Evolutionary conservation across 164 flowering plant genomes (phyloP).

Genomic region (Dillenia turbinata): DNA sequence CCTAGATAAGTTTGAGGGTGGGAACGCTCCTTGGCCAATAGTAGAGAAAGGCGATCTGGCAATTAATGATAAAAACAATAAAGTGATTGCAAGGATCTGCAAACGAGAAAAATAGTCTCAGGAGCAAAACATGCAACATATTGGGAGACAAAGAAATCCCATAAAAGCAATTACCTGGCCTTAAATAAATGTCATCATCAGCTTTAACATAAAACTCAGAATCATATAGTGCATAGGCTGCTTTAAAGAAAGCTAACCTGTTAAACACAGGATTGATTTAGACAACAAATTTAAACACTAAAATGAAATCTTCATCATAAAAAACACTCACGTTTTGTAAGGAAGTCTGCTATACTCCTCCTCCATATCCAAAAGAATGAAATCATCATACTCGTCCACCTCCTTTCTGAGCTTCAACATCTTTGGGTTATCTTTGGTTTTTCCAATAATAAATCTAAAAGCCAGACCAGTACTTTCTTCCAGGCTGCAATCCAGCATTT

Average conservation of each 20-base stretch:
- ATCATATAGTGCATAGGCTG: slow-evolving; percentile 78
- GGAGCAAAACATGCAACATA: not conserved
- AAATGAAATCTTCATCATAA: slow-evolving; percentile 5
- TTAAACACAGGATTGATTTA: not conserved
- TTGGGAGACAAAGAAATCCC: not conserved
- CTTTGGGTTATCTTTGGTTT: slow-evolving; percentile 58
- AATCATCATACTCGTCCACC: slow-evolving; percentile 78
- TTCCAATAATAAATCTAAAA: slow-evolving; percentile 89
- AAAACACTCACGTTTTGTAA: slow-evolving; percentile 81
- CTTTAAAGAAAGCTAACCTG: slow-evolving; percentile 86
- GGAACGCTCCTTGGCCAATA: slow-evolving; percentile 78
- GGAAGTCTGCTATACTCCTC: slow-evolving; percentile 93
- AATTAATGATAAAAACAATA: slow-evolving; percentile 10
- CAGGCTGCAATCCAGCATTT: slow-evolving; percentile 50
- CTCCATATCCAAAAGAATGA: slow-evolving; percentile 80
- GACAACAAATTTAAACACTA: not conserved
- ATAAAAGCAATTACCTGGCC: slow-evolving; percentile 57
- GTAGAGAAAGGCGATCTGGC: slow-evolving; percentile 80
- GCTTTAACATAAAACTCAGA: slow-evolving; percentile 95
- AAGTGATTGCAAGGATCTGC: not conserved
- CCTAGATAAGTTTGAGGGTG: slow-evolving; percentile 81
- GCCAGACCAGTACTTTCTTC: slow-evolving; percentile 96
- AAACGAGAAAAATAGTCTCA: not conserved
- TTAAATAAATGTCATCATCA: slow-evolving; percentile 89
- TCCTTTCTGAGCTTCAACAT: slow-evolving; percentile 81